These are phyloP conservation scores for Trichoderma oligosporum DNA, from an alignment of 2,329 filamentous ascomycete genomes.

Conservation along the genomic window DNA sequence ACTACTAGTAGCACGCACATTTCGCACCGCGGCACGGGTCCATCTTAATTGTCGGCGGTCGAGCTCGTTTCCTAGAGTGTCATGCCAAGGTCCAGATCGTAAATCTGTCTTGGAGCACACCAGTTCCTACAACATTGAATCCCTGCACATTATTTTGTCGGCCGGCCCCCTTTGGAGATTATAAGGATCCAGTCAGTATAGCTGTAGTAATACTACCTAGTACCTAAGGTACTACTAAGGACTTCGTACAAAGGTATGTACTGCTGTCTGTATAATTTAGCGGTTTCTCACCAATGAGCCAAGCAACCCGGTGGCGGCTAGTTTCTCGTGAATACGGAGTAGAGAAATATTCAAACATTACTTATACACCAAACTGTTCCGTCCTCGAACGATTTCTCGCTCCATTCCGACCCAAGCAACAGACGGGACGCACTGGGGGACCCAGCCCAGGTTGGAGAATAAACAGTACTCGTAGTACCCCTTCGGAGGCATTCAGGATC, in stretches of 20 bases:
- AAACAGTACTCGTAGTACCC: too few species aligned
- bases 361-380: too few species aligned
- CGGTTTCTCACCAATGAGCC: background rate
- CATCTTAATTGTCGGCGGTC: background rate
- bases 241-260: too few species aligned
- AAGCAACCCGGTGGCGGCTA: background rate
- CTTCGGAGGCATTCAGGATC: background rate
- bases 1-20: too few species aligned
- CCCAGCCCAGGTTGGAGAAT: background rate
- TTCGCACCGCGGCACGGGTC: background rate
- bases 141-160: background rate
- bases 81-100: constrained; percentile 7
- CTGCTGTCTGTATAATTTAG: too few species aligned
- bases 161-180: background rate
- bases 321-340: background rate
- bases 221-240: background rate
- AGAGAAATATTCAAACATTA: too few species aligned
- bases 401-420: background rate
- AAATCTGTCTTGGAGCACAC: background rate
- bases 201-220: background rate
- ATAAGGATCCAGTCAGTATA: background rate
- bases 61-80: background rate
- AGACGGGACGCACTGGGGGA: background rate
- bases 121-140: background rate
- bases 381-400: too few species aligned